These are phyloP conservation scores for Fragilariopsis cylindrus DNA, from an alignment of 108 stramenopile genomes.

Conservation along the genomic window DNA sequence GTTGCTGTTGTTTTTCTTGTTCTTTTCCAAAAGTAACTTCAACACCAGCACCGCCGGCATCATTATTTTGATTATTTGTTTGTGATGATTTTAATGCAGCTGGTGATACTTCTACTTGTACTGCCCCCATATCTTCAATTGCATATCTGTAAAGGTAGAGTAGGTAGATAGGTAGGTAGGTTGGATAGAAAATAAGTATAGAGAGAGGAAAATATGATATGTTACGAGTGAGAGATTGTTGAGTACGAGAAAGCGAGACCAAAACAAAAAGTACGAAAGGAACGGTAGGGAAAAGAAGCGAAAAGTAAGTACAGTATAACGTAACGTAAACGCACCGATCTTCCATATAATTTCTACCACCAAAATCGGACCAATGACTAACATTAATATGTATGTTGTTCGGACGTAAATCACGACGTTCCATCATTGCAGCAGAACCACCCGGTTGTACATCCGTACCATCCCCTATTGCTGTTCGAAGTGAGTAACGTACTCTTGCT, in stretches of 20 bases:
- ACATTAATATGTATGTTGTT: slow-evolving; percentile 70
- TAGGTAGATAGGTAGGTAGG: not conserved
- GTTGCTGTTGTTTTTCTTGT: not conserved
- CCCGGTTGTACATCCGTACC: slow-evolving; percentile 64
- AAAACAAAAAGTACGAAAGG: not conserved
- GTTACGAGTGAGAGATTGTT: not conserved
- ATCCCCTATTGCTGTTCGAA: slow-evolving; percentile 74
- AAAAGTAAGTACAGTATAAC: not conserved
- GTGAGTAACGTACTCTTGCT: slow-evolving; percentile 57
- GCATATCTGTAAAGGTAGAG: slow-evolving; percentile 51
- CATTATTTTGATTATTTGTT: slow-evolving; percentile 1
- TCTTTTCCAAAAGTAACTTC: slow-evolving; percentile 8
- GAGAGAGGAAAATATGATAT: not conserved
- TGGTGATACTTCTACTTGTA: slow-evolving; percentile 63
- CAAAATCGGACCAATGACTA: slow-evolving; percentile 83
- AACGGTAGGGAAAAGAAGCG: not conserved
- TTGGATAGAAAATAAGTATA: not conserved
- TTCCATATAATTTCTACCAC: slow-evolving; percentile 86
- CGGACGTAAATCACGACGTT: slow-evolving; percentile 64
- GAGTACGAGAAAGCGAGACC: too few relatives aligned
- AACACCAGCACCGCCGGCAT: slow-evolving; percentile 19
- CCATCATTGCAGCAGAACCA: slow-evolving; percentile 60
- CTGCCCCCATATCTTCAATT: slow-evolving; percentile 79
- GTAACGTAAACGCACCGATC: slow-evolving; percentile 52
- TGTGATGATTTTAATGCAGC: slow-evolving; percentile 19